Conservation (phyloP, 768 basidiomycete species). For the Boletus subparvulus region DNA sequence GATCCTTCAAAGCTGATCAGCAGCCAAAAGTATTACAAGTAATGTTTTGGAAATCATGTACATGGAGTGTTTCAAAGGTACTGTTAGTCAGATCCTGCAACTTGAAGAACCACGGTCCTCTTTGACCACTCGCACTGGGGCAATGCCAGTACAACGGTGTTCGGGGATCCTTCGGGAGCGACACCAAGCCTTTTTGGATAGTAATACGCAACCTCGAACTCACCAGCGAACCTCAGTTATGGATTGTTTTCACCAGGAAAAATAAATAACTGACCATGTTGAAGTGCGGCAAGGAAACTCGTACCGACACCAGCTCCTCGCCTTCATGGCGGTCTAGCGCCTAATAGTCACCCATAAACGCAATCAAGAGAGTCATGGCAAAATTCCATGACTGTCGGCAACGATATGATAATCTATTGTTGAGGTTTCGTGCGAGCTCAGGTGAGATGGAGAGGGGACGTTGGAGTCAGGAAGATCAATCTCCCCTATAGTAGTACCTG, state of each 20-base stretch:
- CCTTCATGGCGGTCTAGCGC: too few relatives aligned
- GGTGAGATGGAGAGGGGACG: too few relatives aligned
- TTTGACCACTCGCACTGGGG: slow-evolving; percentile 86
- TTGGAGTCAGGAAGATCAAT: too few relatives aligned
- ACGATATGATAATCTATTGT: too few relatives aligned
- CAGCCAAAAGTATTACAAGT: slow-evolving; percentile 70
- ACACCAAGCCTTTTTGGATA: slow-evolving; percentile 62
- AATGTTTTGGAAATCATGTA: slow-evolving; percentile 45
- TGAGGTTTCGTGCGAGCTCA: too few relatives aligned
- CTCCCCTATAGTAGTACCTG: too few relatives aligned
- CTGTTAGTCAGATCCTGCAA: slow-evolving; percentile 53
- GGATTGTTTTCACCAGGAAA: background rate
- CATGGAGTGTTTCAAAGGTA: background rate
- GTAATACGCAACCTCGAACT: slow-evolving; percentile 62
- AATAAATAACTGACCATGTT: slow-evolving; percentile 46
- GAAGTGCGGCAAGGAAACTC: slow-evolving; percentile 66
- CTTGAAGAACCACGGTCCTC: slow-evolving; percentile 59
- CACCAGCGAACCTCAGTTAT: background rate
- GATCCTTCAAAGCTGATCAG: slow-evolving; percentile 70
- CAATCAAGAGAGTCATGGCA: too few relatives aligned
- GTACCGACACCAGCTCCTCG: slow-evolving; percentile 68
- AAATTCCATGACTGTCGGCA: too few relatives aligned
- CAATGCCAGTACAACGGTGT: slow-evolving; percentile 86
- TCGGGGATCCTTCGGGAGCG: slow-evolving; percentile 48
- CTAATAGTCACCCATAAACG: too few relatives aligned